These are phyloP conservation scores for Dactylellina parvicollis DNA, from an alignment of 2,329 filamentous ascomycete species.

Conservation along the genomic window DNA sequence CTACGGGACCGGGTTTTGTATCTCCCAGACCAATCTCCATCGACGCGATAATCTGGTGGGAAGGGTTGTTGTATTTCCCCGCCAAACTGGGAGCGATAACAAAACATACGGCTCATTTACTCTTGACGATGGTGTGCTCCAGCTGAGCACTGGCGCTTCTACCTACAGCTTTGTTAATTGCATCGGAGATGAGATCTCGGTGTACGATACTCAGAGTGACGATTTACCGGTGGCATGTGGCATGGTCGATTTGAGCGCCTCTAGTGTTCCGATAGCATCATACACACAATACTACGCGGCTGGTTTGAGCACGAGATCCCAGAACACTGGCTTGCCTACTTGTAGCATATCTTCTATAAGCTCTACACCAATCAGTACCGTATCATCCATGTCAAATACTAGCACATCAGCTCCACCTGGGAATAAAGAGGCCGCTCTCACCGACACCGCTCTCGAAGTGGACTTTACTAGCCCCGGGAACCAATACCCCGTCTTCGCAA, in stretches of 20 bases:
- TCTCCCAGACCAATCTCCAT: neutral
- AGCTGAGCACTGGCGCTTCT: slow-evolving; percentile 1
- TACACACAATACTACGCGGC: slow-evolving; percentile 36
- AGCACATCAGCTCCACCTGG: neutral
- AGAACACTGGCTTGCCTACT: slow-evolving; percentile 13
- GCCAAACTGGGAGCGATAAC: neutral
- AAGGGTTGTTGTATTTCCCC: slow-evolving; percentile 7
- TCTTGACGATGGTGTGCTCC: slow-evolving; percentile 3
- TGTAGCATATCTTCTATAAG: neutral
- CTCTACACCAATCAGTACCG: slow-evolving; percentile 13
- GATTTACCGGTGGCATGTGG: slow-evolving; percentile 7
- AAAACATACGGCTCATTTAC: slow-evolving; percentile 31
- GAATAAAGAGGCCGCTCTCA: neutral
- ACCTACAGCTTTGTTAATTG: slow-evolving; percentile 32
- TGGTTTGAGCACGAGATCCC: slow-evolving; percentile 1
- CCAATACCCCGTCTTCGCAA: slow-evolving; percentile 30
- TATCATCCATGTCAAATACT: neutral
- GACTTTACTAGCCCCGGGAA: slow-evolving; percentile 27
- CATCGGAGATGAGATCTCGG: neutral
- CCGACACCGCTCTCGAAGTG: slow-evolving; percentile 19
- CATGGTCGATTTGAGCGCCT: slow-evolving; percentile 16
- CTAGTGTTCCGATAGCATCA: slow-evolving; percentile 24
- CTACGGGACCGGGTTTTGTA: slow-evolving; percentile 25
- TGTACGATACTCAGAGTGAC: slow-evolving; percentile 34
- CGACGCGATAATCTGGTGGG: neutral